Base-by-base conservation (phyloP, 2,329 filamentous ascomycete genomes). In the Calonectria crousiana region DNA sequence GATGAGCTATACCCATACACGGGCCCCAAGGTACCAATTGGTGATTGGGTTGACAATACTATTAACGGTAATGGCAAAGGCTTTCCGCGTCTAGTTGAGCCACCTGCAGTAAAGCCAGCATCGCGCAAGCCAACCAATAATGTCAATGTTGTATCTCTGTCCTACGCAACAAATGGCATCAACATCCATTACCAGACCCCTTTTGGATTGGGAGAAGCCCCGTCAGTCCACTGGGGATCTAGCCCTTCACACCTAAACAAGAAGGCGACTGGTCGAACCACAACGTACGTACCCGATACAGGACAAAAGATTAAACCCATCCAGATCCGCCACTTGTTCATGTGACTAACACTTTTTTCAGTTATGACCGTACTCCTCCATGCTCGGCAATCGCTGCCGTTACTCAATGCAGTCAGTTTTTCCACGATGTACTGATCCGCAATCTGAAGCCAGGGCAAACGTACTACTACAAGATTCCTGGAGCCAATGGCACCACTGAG, bases 171-270 rank as follows among this genome's bases (percentile, higher is more conserved):
- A 1, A 79, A 83, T 65, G 88, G 88, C 41, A 86, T 90, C 78
- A 88, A 88, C 78, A 85, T 90, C 70, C 88, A 90, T 80, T 90
- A 85, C 78, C 88, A 90, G 81, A 90, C 88, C 0, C 87, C 88
- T 0, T 90, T 89, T 75, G 88, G 88, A 9, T 80, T 90, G n/a
- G 87, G 85, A 18, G 79, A 77, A n/a, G 75, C 81, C 6, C 88
- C 88, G 0, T 80, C 83, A 1, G 82, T 90, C 5, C 80, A 82
- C 23, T 90, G 87, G 86, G 88, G 88, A 14, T 82, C 77, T 38
- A 67, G 32, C 74, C 75, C 69, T 78, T 83, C 1, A 52, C 77
- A 82, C 8, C 76, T 89, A 76, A 76, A 78, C 72, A 78, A 84
- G 28, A 82, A 77, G 20, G 84, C 84, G 1, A 83, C 78, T 28